Conservation (phyloP, 371 early-diverging fungal genomes). For the Rhizopus sp. region DNA sequence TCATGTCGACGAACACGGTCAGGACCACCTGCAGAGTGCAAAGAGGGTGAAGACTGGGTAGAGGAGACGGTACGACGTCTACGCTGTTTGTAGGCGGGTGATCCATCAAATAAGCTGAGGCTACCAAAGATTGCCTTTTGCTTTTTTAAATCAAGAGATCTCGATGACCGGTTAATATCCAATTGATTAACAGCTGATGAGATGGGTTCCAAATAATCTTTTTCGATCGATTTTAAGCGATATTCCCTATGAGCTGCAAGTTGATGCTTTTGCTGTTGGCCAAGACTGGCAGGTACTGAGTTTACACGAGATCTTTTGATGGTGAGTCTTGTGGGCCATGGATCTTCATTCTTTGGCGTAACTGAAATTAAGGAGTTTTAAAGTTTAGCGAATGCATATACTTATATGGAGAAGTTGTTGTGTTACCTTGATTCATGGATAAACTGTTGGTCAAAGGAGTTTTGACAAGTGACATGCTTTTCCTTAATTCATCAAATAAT, state of each 20-base stretch:
- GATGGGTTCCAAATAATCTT: slow-evolving; percentile 30
- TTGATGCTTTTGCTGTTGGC: slow-evolving; percentile 3
- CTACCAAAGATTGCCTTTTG: slow-evolving; percentile 56
- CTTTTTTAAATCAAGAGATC: slow-evolving; percentile 43
- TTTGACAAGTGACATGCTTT: slow-evolving; percentile 28
- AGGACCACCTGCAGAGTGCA: slow-evolving; percentile 27
- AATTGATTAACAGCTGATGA: slow-evolving; percentile 32
- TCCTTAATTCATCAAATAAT: slow-evolving; percentile 60
- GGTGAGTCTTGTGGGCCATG: slow-evolving; percentile 26
- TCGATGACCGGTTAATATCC: slow-evolving; percentile 25
- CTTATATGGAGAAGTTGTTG: background rate
- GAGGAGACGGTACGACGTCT: slow-evolving; percentile 65
- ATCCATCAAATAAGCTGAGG: slow-evolving; percentile 68
- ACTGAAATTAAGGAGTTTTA: background rate
- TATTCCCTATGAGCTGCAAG: background rate
- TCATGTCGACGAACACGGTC: slow-evolving; percentile 34
- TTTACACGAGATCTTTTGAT: slow-evolving; percentile 44
- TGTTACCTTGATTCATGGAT: slow-evolving; percentile 18
- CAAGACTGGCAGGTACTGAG: slow-evolving; percentile 34
- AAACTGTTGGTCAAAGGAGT: slow-evolving; percentile 9
- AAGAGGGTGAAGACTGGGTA: slow-evolving; percentile 18
- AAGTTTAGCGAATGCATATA: no score
- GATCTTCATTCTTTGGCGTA: slow-evolving; percentile 2
- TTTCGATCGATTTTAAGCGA: background rate
- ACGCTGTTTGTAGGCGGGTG: slow-evolving; percentile 73